Conservation (phyloP, 768 basidiomycete genomes). For the Naganishia friedmannii region DNA sequence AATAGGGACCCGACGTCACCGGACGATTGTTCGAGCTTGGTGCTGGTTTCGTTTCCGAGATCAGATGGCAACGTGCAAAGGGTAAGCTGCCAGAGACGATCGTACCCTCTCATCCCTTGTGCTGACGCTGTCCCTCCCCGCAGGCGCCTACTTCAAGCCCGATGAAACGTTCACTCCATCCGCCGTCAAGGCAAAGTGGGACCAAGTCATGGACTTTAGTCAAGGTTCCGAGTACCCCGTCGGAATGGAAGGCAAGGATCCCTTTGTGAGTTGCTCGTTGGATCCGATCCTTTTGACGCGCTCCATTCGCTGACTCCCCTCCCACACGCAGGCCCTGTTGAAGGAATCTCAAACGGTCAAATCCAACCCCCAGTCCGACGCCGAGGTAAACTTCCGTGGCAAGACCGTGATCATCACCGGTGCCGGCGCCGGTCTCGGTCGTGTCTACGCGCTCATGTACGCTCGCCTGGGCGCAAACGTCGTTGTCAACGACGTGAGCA, state of each 20-base stretch:
- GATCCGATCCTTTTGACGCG: background rate
- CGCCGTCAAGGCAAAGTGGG: conserved; percentile 84
- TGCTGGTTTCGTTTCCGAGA: conserved; percentile 84
- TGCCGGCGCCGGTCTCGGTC: conserved; percentile 88
- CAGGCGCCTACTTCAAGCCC: conserved; percentile 72
- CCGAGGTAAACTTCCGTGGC: conserved; percentile 74
- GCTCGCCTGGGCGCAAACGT: conserved; percentile 91
- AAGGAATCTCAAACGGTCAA: conserved; percentile 64
- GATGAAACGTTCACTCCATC: conserved; percentile 89
- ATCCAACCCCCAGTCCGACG: conserved; percentile 66
- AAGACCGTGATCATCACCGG: conserved; percentile 94
- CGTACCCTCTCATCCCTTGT: background rate
- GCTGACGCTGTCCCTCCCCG: background rate
- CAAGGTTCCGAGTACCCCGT: conserved; percentile 65
- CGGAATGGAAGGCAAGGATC: conserved; percentile 59
- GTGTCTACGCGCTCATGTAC: conserved; percentile 88
- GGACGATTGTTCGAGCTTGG: conserved; percentile 78
- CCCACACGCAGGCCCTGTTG: conserved; percentile 57
- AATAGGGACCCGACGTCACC: conserved; percentile 49
- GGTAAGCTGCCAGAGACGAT: conserved; percentile 54
- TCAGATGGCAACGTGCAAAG: conserved; percentile 87
- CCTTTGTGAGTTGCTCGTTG: conserved; percentile 39
- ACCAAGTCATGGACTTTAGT: conserved; percentile 73
- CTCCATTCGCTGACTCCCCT: background rate
- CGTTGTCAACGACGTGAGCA: conserved; percentile 89